Conservation (phyloP, 2,329 filamentous ascomycete genomes). For the Calonectria multiphialidica region DNA sequence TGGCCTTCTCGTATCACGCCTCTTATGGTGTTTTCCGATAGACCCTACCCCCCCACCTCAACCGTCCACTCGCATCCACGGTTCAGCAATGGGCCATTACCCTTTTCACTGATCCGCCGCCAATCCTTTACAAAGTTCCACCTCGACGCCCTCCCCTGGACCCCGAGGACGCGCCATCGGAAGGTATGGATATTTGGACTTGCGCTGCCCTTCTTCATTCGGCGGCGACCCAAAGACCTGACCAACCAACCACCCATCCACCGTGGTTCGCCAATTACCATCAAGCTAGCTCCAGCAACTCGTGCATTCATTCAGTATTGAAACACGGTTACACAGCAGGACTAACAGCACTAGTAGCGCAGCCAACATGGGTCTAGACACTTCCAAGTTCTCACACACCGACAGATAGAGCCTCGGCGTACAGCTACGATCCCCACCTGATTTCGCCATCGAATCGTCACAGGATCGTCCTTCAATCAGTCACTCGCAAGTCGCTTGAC, state of each 20-base stretch:
- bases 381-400: background rate
- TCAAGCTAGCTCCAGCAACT: background rate
- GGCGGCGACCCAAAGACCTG: background rate
- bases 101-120: background rate
- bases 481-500: background rate
- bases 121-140: background rate
- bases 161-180: background rate
- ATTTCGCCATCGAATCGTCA: background rate
- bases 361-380: background rate
- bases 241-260: background rate
- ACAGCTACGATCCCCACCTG: constrained; percentile 4
- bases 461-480: background rate
- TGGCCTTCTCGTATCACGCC: constrained; percentile 1
- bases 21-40: background rate
- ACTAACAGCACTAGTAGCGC: constrained; percentile 18
- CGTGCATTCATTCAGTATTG: background rate
- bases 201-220: background rate
- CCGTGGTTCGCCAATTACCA: background rate
- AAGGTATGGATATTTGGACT: background rate
- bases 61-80: background rate
- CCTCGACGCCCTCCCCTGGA: background rate
- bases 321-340: background rate
- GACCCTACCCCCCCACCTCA: background rate
- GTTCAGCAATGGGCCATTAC: background rate
- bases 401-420: background rate